These are phyloP conservation scores for Chloranthus sessilifolius DNA, from an alignment of 164 flowering plant species.

Conservation along the genomic window DNA sequence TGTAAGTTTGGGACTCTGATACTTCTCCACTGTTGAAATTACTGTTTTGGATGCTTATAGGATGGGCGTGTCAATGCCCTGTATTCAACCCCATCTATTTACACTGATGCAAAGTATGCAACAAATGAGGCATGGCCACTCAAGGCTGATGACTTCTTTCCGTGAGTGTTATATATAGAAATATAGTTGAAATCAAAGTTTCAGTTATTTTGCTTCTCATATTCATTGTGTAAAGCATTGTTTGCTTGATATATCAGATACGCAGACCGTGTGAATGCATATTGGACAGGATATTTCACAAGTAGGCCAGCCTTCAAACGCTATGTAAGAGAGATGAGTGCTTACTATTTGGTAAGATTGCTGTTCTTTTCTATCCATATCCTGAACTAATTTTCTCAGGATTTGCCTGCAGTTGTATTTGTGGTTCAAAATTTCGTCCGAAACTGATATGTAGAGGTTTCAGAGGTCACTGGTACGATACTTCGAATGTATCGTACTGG, in stretches of 20 bases:
- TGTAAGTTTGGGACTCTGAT: no score
- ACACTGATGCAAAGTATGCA: conserved; percentile 86
- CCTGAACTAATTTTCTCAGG: no score
- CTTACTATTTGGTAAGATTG: conserved; percentile 69
- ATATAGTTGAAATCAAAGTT: not conserved
- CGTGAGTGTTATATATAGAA: conserved; percentile 51
- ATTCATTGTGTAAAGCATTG: not conserved
- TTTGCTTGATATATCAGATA: conserved; percentile 42
- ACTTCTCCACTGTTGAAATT: no score
- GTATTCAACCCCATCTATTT: conserved; percentile 89
- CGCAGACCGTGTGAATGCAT: conserved; percentile 82
- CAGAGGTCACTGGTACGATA: no score
- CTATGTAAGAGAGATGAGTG: conserved; percentile 83
- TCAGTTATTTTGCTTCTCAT: not conserved
- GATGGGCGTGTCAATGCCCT: conserved; percentile 97
- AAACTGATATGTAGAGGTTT: no score
- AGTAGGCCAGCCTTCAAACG: conserved; percentile 86
- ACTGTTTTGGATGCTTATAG: conserved; percentile 31
- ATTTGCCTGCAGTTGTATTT: no score
- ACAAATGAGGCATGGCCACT: conserved; percentile 72
- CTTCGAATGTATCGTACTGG: no score
- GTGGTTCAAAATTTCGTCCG: no score
- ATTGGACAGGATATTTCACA: conserved; percentile 96
- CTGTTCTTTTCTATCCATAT: not conserved
- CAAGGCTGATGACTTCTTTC: conserved; percentile 85